Evolutionary conservation across 805 yeast species (phyloP).

Genomic region (Clavispora fructus): DNA sequence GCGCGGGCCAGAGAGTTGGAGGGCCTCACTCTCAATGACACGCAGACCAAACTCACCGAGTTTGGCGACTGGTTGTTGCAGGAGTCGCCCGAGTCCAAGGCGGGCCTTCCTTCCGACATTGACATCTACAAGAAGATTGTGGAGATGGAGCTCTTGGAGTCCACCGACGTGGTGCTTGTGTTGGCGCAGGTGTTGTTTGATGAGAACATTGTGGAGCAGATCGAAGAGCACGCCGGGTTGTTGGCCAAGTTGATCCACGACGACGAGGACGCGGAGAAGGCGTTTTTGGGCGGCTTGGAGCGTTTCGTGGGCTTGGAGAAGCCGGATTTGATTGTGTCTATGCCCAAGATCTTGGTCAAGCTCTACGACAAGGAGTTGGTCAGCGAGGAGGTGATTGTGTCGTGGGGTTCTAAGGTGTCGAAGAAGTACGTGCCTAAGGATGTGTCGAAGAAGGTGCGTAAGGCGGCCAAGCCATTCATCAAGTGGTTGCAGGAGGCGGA

Average conservation of each 20-base stretch:
- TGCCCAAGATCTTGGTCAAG: slow-evolving; percentile 79
- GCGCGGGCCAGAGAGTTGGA: slow-evolving; percentile 87
- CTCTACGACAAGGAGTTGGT: slow-evolving; percentile 80
- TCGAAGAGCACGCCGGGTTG: slow-evolving; percentile 75
- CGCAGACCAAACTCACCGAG: slow-evolving; percentile 55
- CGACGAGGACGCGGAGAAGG: slow-evolving; percentile 66
- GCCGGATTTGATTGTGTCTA: slow-evolving; percentile 57
- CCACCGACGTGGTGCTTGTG: slow-evolving; percentile 79
- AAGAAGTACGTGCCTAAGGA: slow-evolving; percentile 93
- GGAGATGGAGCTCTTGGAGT: slow-evolving; percentile 67
- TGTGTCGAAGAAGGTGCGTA: slow-evolving; percentile 86
- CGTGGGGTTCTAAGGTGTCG: slow-evolving; percentile 88
- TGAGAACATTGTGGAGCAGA: slow-evolving; percentile 66
- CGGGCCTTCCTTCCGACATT: slow-evolving; percentile 70
- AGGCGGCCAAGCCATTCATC: slow-evolving; percentile 92
- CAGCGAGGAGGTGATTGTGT: slow-evolving; percentile 72
- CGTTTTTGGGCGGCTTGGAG: slow-evolving; percentile 93
- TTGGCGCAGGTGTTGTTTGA: slow-evolving; percentile 86
- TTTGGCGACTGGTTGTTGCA: slow-evolving; percentile 84
- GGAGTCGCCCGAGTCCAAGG: slow-evolving; percentile 45
- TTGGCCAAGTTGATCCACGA: slow-evolving; percentile 69
- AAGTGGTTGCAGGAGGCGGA: slow-evolving; percentile 96
- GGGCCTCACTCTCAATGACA: slow-evolving; percentile 46
- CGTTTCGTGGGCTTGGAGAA: slow-evolving; percentile 82
- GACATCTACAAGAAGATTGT: slow-evolving; percentile 88